A percentile compares a stretch with the other conserved stretches of the same genome.
phyloP scores from a whole-genome alignment of 2,329 filamentous ascomycete genomes.

The Alternaria alternata region DNA sequence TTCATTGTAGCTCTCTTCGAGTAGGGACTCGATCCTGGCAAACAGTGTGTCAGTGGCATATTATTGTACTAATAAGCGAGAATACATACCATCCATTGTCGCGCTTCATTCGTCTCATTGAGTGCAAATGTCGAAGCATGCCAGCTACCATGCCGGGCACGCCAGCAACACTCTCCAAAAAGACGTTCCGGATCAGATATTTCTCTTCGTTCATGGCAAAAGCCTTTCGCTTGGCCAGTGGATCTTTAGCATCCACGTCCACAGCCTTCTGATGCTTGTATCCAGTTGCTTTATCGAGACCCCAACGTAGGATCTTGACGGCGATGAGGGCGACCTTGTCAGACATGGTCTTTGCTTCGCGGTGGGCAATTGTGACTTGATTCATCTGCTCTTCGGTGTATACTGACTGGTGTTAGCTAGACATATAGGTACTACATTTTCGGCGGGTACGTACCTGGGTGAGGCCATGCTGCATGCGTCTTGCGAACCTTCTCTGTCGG shows the following conservation, averaged over 20 bases:
- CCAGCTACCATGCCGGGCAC: slow-evolving; percentile 97
- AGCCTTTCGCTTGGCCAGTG: slow-evolving; percentile 64
- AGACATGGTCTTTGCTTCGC: slow-evolving; percentile 73
- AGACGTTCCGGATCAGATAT: slow-evolving; percentile 90
- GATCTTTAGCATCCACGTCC: slow-evolving; percentile 47
- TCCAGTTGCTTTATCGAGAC: slow-evolving; percentile 83
- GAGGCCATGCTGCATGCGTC: slow-evolving; percentile 59
- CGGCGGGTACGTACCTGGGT: slow-evolving; percentile 50
- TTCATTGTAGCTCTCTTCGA: slow-evolving; percentile 92
- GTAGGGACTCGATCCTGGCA: slow-evolving; percentile 82
- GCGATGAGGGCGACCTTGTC: slow-evolving; percentile 82
- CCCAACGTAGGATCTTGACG: slow-evolving; percentile 78
- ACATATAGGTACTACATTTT: neutral
- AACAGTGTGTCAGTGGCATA: slow-evolving; percentile 13
- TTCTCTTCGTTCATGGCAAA: slow-evolving; percentile 82
- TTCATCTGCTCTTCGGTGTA: slow-evolving; percentile 84
- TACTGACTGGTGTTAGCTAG: slow-evolving; percentile 47
- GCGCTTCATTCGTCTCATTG: slow-evolving; percentile 82
- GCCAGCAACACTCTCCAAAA: slow-evolving; percentile 92
- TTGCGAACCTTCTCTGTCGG: slow-evolving; percentile 56
- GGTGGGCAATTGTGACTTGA: slow-evolving; percentile 76
- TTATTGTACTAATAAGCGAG: neutral
- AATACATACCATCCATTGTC: slow-evolving; percentile 80
- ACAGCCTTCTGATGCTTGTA: slow-evolving; percentile 73
- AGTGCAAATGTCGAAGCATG: slow-evolving; percentile 89